A percentile compares a stretch with the other conserved stretches of the same genome.
These are phyloP conservation scores for Eucalyptus erythrocorys DNA, from an alignment of 345 rosid genomes.

Conservation along the genomic window DNA sequence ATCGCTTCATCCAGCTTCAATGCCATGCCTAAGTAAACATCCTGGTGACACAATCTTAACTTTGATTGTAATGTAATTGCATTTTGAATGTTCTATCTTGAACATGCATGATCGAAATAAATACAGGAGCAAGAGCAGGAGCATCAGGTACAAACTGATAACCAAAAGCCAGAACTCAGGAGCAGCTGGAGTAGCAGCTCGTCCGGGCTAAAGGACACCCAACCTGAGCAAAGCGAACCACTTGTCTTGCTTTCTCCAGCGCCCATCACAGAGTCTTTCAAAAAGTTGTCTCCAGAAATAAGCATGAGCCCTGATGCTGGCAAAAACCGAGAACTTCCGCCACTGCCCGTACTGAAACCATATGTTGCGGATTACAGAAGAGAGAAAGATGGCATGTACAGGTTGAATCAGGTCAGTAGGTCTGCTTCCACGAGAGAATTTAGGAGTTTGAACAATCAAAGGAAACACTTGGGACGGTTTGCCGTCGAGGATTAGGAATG, in stretches of 20 bases:
- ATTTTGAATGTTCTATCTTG: background rate
- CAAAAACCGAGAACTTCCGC: conserved; percentile 14
- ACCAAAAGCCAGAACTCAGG: conserved; percentile 8
- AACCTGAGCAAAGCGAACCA: background rate
- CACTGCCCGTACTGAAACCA: conserved; percentile 14
- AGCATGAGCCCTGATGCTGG: background rate
- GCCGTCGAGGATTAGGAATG: conserved; percentile 11
- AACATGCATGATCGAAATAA: background rate
- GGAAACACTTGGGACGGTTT: conserved; percentile 13
- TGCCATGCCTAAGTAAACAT: background rate
- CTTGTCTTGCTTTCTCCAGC: conserved; percentile 1
- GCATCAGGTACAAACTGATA: background rate
- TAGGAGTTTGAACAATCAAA: conserved; percentile 9
- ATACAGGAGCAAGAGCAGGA: conserved; percentile 14
- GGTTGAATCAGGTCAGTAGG: conserved; percentile 19
- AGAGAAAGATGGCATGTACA: conserved; percentile 6
- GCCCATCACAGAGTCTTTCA: conserved; percentile 1
- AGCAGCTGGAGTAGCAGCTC: conserved; percentile 23
- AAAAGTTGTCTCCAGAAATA: conserved; percentile 5
- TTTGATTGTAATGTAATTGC: background rate
- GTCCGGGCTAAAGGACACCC: conserved; percentile 9
- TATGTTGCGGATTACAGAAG: background rate
- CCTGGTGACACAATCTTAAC: background rate
- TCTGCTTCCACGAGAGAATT: conserved; percentile 48
- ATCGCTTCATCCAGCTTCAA: background rate